These are phyloP conservation scores for Talaromyces marneffei DNA, from an alignment of 2,329 filamentous ascomycete genomes.

Conservation along the genomic window DNA sequence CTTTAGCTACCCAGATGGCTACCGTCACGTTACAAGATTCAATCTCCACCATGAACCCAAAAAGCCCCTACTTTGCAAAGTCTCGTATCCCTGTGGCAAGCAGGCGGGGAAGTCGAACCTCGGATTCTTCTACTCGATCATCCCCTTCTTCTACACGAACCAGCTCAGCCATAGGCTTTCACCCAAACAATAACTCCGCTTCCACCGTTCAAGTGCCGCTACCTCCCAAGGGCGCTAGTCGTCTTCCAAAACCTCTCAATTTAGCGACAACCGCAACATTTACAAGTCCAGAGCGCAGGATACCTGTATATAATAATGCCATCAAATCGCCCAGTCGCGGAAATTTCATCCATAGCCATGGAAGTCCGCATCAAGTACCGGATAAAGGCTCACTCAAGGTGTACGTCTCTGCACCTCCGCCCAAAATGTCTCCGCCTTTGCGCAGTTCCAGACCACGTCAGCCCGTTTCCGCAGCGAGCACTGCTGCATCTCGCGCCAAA, in stretches of 20 bases:
- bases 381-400: slow-evolving; percentile 61
- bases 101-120: slow-evolving; percentile 34
- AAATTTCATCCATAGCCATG: slow-evolving; percentile 28
- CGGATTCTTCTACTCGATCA: slow-evolving; percentile 35
- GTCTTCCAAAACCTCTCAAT: slow-evolving; percentile 34
- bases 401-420: slow-evolving; percentile 63
- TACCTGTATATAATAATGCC: slow-evolving; percentile 24
- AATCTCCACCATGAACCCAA: slow-evolving; percentile 21
- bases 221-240: slow-evolving; percentile 36
- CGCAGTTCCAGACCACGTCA: slow-evolving; percentile 77
- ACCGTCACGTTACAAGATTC: slow-evolving; percentile 27
- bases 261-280: slow-evolving; percentile 10
- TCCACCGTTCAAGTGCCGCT: slow-evolving; percentile 27
- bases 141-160: slow-evolving; percentile 29
- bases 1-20: slow-evolving; percentile 31
- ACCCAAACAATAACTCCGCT: slow-evolving; percentile 17
- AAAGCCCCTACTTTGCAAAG: slow-evolving; percentile 29
- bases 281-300: slow-evolving; percentile 24
- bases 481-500: slow-evolving; percentile 63
- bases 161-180: slow-evolving; percentile 29
- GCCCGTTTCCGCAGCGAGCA: slow-evolving; percentile 67
- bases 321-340: slow-evolving; percentile 32
- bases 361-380: slow-evolving; percentile 36
- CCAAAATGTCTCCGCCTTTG: slow-evolving; percentile 70
- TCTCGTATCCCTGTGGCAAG: slow-evolving; percentile 44